Conservation (phyloP, 148 eudicot genomes). For the Rhododendron ferrugineum region DNA sequence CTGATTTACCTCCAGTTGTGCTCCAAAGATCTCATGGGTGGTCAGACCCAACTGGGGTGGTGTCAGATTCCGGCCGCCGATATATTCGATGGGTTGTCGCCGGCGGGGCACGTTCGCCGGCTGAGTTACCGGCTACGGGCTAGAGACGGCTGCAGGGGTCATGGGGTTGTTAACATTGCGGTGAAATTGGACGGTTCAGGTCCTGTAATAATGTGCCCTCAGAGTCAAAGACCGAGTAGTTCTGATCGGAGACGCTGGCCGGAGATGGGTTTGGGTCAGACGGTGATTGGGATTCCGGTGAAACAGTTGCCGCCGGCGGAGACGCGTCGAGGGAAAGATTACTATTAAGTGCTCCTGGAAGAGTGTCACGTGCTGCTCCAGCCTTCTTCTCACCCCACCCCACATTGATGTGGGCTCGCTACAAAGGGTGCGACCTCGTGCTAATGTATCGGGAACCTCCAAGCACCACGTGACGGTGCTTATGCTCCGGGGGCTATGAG, state of each 20-base stretch:
- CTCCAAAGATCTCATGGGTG: constrained; percentile 30
- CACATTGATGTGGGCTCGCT: no score
- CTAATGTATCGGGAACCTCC: no score
- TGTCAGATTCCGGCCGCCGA: constrained; percentile 46
- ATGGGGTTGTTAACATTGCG: constrained; percentile 44
- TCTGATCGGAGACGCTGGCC: neutral
- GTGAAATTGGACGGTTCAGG: constrained; percentile 28
- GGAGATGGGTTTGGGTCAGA: constrained; percentile 15
- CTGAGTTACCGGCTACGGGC: constrained; percentile 51
- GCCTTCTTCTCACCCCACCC: no score
- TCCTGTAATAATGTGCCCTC: constrained; percentile 3
- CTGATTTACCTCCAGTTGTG: constrained; percentile 35
- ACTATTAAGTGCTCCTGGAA: neutral
- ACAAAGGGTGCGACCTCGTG: no score
- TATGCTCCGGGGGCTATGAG: neutral
- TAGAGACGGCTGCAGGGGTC: constrained; percentile 53
- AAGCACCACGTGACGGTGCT: neutral
- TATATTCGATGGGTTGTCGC: constrained; percentile 29
- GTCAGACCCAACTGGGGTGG: constrained; percentile 49
- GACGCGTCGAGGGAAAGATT: neutral
- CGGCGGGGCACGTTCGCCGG: constrained; percentile 28
- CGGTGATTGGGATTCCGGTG: constrained; percentile 40
- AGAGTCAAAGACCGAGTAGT: neutral
- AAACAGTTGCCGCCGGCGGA: constrained; percentile 13
- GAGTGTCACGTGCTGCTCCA: neutral